Evolutionary conservation across 2,329 filamentous ascomycete species (phyloP).

Genomic region (Fusarium verticillioides): DNA sequence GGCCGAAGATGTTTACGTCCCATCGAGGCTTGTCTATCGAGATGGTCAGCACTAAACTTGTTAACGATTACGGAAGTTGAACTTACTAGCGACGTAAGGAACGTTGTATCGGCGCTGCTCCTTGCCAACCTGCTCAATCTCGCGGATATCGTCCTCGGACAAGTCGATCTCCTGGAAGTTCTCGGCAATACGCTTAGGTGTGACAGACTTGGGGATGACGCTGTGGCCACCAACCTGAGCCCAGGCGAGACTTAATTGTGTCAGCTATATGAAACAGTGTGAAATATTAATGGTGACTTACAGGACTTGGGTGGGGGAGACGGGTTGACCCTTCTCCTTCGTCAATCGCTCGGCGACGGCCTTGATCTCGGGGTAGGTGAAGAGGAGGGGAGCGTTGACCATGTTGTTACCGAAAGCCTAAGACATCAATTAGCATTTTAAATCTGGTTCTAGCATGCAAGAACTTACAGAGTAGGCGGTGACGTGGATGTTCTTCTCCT

Average conservation of each 20-base stretch:
- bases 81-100: not conserved
- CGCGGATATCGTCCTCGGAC: not conserved
- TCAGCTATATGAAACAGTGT: not conserved
- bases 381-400: not conserved
- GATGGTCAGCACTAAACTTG: not conserved
- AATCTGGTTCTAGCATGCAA: accelerated
- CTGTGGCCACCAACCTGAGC: not conserved
- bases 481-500: not conserved
- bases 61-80: accelerated
- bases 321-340: not conserved
- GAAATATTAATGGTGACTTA: accelerated
- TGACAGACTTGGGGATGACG: not conserved
- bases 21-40: not conserved
- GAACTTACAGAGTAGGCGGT: not conserved
- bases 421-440: accelerated
- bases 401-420: not conserved
- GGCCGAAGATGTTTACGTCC: not conserved
- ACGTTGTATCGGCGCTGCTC: not conserved
- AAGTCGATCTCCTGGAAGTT: not conserved
- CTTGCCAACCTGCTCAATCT: not conserved
- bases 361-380: not conserved
- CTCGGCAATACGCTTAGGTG: not conserved
- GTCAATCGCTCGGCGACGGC: not conserved
- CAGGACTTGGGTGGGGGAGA: not conserved
- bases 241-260: not conserved